A percentile compares a stretch with the other conserved stretches of the same genome.
These are phyloP conservation scores for Gossypium mustelinum DNA, from an alignment of 345 rosid species.

Conservation along the genomic window DNA sequence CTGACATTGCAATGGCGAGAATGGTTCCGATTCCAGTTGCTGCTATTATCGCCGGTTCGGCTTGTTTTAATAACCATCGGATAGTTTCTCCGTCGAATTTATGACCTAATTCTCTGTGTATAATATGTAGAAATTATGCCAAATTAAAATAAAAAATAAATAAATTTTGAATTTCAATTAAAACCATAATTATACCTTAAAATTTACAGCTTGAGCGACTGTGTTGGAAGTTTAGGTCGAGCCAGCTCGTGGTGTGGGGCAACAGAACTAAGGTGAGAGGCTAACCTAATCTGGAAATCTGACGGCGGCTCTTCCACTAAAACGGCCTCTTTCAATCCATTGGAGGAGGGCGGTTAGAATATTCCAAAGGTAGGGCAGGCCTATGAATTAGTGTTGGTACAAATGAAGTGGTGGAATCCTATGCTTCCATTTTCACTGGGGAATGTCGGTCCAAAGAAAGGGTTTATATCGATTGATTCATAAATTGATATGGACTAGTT, in stretches of 20 bases:
- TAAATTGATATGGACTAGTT: too few species aligned
- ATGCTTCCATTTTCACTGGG: constrained; percentile 16
- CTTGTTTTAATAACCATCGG: constrained; percentile 77
- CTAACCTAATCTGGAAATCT: constrained; percentile 7
- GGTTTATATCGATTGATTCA: too few species aligned
- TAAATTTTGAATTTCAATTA: too few species aligned
- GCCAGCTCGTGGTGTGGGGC: constrained; percentile 2
- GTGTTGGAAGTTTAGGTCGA: not conserved
- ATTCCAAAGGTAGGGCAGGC: constrained; percentile 5
- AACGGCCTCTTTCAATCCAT: not conserved
- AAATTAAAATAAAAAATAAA: too few species aligned
- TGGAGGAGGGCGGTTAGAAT: not conserved
- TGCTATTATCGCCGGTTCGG: constrained; percentile 76
- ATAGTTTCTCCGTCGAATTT: constrained; percentile 87
- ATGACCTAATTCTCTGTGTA: constrained; percentile 62
- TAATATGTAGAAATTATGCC: too few species aligned
- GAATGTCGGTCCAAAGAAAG: too few species aligned
- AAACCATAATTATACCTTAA: not conserved
- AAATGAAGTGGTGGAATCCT: constrained; percentile 23
- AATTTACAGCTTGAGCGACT: not conserved
- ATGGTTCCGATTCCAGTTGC: constrained; percentile 87
- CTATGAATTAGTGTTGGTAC: constrained; percentile 8
- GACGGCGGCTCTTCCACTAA: not conserved
- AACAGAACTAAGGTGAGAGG: not conserved
- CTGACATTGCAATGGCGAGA: constrained; percentile 88